These are phyloP conservation scores for Biscutella laevigata DNA, from an alignment of 441 rosid genomes.

Conservation along the genomic window DNA sequence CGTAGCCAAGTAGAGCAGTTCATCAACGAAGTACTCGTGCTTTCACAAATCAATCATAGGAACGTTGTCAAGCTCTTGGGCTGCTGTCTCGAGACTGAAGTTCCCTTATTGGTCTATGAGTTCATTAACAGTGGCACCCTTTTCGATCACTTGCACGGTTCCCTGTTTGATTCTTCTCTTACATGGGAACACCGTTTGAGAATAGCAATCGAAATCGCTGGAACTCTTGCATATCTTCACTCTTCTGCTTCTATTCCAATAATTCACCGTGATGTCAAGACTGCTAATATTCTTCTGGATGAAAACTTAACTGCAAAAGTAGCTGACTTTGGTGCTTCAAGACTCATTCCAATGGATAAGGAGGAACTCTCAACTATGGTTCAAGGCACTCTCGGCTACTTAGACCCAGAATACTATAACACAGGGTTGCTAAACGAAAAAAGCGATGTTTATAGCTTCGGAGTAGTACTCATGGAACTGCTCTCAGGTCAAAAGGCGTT, in stretches of 20 bases:
- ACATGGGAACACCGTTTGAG: conserved; percentile 7
- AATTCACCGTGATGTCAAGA: conserved; percentile 19
- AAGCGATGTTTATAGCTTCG: conserved; percentile 11
- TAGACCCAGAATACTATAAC: conserved; percentile 14
- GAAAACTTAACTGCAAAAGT: conserved; percentile 17
- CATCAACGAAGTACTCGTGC: conserved; percentile 11
- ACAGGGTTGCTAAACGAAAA: conserved; percentile 3
- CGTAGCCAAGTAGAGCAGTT: conserved; percentile 18
- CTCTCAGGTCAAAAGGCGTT: not conserved
- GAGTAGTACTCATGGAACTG: conserved; percentile 6
- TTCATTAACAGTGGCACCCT: conserved; percentile 15
- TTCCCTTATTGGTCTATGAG: conserved; percentile 18
- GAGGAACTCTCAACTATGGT: conserved; percentile 20
- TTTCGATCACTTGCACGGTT: conserved; percentile 16
- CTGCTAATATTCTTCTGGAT: conserved; percentile 22
- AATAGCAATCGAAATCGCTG: conserved; percentile 10
- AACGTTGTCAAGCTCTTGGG: conserved; percentile 16
- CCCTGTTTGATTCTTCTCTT: not conserved
- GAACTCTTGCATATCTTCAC: conserved; percentile 22
- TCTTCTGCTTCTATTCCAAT: conserved; percentile 24
- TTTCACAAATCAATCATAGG: conserved; percentile 16
- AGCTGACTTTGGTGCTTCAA: conserved; percentile 21
- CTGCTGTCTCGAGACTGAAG: conserved; percentile 11
- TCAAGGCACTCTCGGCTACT: conserved; percentile 8
- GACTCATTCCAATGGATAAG: conserved; percentile 7